Base-by-base conservation (phyloP, 2,329 filamentous ascomycete species). In the Aureobasidium melanogenum region DNA sequence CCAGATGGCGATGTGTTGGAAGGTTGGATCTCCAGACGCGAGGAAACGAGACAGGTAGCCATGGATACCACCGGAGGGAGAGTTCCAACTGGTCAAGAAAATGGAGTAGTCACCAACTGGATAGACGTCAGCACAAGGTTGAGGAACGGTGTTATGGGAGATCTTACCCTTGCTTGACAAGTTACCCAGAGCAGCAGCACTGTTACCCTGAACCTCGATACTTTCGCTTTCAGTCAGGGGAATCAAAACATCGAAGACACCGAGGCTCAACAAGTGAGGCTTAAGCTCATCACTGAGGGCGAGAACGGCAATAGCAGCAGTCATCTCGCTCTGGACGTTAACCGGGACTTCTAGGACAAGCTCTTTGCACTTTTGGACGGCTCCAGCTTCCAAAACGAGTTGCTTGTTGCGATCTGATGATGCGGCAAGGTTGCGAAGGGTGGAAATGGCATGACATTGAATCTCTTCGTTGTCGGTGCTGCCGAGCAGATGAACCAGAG, bases 1-100 rank as follows among this genome's bases (percentile, higher is more conserved):
- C 94, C 94, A 99, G 65, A 97, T 96, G 55, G 94, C 94, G 71
- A 99, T 99, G 73, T 99, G 94, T 75, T 99, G 94, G 80, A 99
- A 99, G 0, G 94, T 99, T 0, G 94, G 87, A 71, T 99, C 94
- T 43, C 92, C 93, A 65, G 91, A 97, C 47, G 89, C 89, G 19
- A 99, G 82, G 80, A 99, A 99, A 60, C 93, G 87, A 68, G 87
- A 89, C 38, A 99, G 82, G 71, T 99, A 99, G 59, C 94, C 94
- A 71, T 97, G 92, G 64, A 99, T 96, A 48, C 94, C 94, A 48
- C 91, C 94, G 64, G 91, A 88, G 1, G 94, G 94, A 69, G 96
- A 88, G 19, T 83, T 86, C 94, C 94, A 99, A 74, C 96, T 90
- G 67, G 91, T 87, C 43, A 97, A 88, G 72, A 99, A 99, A 68